A percentile compares a stretch with the other conserved stretches of the same genome.
phyloP scores from a whole-genome alignment of 1,284 basidiomycete genomes.

The Leccinum laetum region DNA sequence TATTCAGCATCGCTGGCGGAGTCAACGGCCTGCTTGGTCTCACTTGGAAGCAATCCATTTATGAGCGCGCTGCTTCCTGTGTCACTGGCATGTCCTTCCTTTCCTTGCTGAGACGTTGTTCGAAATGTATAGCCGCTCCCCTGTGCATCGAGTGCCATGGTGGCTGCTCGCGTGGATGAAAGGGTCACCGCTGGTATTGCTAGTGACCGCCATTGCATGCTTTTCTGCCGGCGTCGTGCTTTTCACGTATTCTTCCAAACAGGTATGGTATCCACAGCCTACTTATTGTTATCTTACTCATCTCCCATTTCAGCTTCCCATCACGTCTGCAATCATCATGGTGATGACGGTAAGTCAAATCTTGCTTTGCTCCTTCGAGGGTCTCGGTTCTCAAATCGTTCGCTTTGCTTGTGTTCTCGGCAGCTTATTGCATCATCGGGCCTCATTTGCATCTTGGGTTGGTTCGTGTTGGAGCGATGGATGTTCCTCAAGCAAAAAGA shows the following conservation, averaged over 20 bases:
- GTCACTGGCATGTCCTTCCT: too few species aligned
- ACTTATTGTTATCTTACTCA: too few species aligned
- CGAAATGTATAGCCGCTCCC: too few species aligned
- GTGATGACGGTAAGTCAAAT: conserved; percentile 54
- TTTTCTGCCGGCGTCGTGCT: too few species aligned
- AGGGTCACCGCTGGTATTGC: too few species aligned
- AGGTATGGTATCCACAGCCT: too few species aligned
- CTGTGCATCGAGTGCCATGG: too few species aligned
- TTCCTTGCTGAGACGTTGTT: too few species aligned
- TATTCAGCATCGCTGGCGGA: conserved; percentile 60
- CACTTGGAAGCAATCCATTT: conserved; percentile 59
- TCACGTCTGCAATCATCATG: conserved; percentile 68
- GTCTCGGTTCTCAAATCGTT: not conserved
- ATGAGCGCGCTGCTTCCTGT: conserved; percentile 27
- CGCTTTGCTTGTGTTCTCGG: not conserved
- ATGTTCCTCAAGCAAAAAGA: conserved; percentile 67
- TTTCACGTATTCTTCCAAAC: too few species aligned
- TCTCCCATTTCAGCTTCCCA: conserved; percentile 39
- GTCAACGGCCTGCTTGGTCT: conserved; percentile 54
- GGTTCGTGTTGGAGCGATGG: conserved; percentile 77
- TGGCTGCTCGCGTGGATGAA: too few species aligned
- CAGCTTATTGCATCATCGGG: conserved; percentile 51
- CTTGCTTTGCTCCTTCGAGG: not conserved
- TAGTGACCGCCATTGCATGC: too few species aligned
- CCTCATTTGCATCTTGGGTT: conserved; percentile 73